Evolutionary conservation across 208 protist genomes (phyloP).

Genomic region (Leishmania aethiopica): DNA sequence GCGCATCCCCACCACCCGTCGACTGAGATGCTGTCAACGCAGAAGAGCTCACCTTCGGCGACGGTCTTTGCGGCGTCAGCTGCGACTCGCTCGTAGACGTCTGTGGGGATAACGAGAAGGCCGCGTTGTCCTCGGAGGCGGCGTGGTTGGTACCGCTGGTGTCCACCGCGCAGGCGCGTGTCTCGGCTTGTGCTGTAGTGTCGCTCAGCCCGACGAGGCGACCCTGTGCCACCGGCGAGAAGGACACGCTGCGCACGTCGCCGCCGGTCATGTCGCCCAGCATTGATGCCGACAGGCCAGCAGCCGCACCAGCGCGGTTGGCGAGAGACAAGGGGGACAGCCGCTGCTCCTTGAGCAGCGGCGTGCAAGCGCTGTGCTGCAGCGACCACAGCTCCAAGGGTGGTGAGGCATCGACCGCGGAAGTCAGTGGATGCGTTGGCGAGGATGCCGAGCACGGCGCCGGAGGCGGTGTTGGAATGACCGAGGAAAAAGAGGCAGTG

Average conservation of each 20-base stretch:
- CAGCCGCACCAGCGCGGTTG: not conserved
- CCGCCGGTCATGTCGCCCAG: not conserved
- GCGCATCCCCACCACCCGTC: not conserved
- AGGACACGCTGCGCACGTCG: not conserved
- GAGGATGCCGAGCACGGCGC: not conserved
- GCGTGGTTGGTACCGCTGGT: not conserved
- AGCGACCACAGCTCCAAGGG: not conserved
- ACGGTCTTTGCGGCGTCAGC: constrained; percentile 10
- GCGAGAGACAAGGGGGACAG: not conserved
- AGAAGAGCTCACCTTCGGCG: constrained; percentile 15
- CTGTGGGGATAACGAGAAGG: constrained; percentile 7
- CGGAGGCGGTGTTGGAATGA: not conserved
- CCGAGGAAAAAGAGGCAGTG: not conserved
- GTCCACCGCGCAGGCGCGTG: constrained; percentile 6
- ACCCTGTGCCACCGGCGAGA: constrained; percentile 5
- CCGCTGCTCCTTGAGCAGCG: not conserved
- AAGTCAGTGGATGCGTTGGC: not conserved
- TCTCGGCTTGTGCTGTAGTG: constrained; percentile 2
- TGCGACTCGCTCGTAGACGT: constrained; percentile 23
- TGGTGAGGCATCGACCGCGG: not conserved
- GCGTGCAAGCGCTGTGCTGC: not conserved
- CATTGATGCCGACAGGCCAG: not conserved
- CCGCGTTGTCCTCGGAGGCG: not conserved
- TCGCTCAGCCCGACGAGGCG: constrained; percentile 13
- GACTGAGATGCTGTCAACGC: not conserved